Evolutionary conservation across 2,329 filamentous ascomycete genomes (phyloP).

Genomic region (Fusarium hostae): DNA sequence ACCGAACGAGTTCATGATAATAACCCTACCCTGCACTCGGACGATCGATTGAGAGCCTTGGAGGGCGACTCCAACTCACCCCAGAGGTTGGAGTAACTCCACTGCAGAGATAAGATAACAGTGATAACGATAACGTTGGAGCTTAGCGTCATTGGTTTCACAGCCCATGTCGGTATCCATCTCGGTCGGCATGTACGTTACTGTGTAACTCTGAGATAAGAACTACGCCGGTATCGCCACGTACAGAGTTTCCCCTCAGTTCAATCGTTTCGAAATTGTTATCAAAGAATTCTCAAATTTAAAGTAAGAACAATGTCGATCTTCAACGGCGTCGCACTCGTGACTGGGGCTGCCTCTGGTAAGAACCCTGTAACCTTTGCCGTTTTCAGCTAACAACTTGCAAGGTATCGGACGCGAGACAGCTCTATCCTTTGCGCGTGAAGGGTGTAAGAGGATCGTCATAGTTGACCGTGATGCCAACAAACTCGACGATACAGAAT

Average conservation of each 20-base stretch:
- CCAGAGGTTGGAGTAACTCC: background rate
- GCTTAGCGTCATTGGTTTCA: background rate
- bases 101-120: background rate
- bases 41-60: background rate
- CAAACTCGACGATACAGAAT: conserved; percentile 1
- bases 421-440: conserved; percentile 6
- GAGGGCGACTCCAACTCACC: background rate
- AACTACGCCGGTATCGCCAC: background rate
- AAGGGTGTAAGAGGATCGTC: background rate
- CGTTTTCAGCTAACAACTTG: background rate
- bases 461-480: conserved; percentile 2
- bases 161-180: background rate
- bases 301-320: background rate
- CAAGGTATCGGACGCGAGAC: conserved; percentile 12
- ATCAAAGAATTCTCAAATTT: rapidly evolving
- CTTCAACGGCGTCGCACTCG: conserved; percentile 18
- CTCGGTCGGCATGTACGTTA: background rate
- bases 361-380: background rate
- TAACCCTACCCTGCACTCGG: background rate
- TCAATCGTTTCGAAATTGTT: rapidly evolving
- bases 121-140: background rate
- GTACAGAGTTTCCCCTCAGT: background rate
- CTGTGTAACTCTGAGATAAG: background rate
- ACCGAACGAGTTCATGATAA: too few relatives aligned
- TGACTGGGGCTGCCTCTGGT: conserved; percentile 24